Evolutionary conservation across 768 basidiomycete species (phyloP).

Genomic region (Favolaschia claudopus): DNA sequence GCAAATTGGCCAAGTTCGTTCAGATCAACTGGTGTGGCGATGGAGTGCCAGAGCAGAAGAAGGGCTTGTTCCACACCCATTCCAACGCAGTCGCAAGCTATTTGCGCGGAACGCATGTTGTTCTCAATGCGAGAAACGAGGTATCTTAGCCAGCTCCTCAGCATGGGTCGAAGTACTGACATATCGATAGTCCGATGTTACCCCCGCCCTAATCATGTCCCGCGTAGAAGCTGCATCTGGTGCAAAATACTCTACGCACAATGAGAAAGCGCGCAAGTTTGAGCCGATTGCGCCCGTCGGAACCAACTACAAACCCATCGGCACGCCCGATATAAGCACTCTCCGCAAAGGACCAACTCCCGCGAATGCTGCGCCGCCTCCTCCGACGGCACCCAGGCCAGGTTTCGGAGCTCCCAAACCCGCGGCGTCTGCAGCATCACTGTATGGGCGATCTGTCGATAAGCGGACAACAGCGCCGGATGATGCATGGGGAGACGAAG

Average conservation of each 20-base stretch:
- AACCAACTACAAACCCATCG: conserved; percentile 77
- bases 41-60: conserved; percentile 91
- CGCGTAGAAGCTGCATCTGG: conserved; percentile 90
- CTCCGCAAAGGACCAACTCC: conserved; percentile 48
- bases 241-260: conserved; percentile 87
- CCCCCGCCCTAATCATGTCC: conserved; percentile 81
- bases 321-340: conserved; percentile 72
- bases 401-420: conserved; percentile 52
- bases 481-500: conserved; percentile 69
- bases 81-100: conserved; percentile 81
- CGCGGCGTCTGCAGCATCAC: conserved; percentile 48
- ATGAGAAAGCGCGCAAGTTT: conserved; percentile 72
- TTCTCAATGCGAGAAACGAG: conserved; percentile 87
- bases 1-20: conserved; percentile 87
- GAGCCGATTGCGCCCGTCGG: conserved; percentile 88
- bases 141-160: conserved; percentile 46
- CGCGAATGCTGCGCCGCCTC: conserved; percentile 39
- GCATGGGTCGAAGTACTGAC: neutral
- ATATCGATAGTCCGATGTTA: conserved; percentile 74
- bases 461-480: conserved; percentile 50
- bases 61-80: conserved; percentile 93
- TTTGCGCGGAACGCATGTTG: conserved; percentile 85
- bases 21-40: conserved; percentile 98
- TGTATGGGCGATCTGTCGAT: conserved; percentile 48
- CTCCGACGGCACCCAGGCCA: conserved; percentile 55